These are phyloP conservation scores for Thelephora ganbajun DNA, from an alignment of 768 basidiomycete genomes.

Conservation along the genomic window DNA sequence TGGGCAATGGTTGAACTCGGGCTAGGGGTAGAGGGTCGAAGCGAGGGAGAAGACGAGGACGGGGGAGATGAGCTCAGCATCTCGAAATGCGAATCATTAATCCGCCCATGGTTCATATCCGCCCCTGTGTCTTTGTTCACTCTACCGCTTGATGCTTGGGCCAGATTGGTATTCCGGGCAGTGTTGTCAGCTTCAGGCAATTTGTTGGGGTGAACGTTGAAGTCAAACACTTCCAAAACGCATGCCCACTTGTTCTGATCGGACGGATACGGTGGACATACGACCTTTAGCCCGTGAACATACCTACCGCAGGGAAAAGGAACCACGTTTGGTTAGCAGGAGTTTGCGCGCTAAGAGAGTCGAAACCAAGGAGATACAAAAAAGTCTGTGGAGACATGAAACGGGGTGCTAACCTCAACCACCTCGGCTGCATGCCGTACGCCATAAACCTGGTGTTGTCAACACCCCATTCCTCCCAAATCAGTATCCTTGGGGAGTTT, in stretches of 20 bases:
- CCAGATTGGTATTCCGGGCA: not conserved
- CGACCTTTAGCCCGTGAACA: slow-evolving; percentile 20
- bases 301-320: slow-evolving; percentile 10
- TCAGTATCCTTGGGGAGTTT: slow-evolving; percentile 3
- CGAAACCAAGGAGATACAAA: not conserved
- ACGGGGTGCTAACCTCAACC: slow-evolving; percentile 16
- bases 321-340: not conserved
- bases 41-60: slow-evolving; percentile 12
- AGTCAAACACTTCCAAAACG: slow-evolving; percentile 16
- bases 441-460: slow-evolving; percentile 13
- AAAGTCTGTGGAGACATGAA: not conserved
- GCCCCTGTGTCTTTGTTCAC: not conserved
- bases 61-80: not conserved
- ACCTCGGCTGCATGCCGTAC: slow-evolving; percentile 13
- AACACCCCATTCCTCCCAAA: slow-evolving; percentile 19
- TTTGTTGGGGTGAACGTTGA: slow-evolving; percentile 13
- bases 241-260: slow-evolving; percentile 5
- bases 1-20: not conserved
- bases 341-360: not conserved
- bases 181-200: not conserved
- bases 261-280: slow-evolving; percentile 6
- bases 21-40: slow-evolving; percentile 11
- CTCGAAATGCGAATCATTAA: not conserved
- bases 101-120: not conserved
- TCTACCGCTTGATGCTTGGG: not conserved